Evolutionary conservation across 208 protist species (phyloP).

Genomic region (Leishmania martiniquensis): DNA sequence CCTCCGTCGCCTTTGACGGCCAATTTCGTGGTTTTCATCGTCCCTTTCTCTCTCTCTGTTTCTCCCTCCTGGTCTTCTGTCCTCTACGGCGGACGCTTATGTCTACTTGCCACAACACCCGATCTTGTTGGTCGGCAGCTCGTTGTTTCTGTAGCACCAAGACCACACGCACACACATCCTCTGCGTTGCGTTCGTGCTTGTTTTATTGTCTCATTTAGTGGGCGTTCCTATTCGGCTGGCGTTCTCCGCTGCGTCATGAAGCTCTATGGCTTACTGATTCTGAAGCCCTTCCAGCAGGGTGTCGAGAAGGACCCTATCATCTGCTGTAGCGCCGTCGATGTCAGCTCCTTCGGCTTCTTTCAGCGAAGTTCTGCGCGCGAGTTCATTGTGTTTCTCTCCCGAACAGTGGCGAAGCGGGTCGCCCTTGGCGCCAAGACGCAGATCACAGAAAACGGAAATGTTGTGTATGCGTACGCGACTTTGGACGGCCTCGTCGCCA

Average conservation of each 20-base stretch:
- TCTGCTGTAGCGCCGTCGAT: conserved; percentile 82
- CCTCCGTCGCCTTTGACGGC: neutral
- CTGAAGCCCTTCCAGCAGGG: conserved; percentile 55
- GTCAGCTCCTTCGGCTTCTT: conserved; percentile 91
- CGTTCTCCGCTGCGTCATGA: conserved; percentile 44
- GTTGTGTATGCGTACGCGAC: conserved; percentile 74
- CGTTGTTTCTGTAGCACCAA: neutral
- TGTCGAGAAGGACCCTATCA: conserved; percentile 71
- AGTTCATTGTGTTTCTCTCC: conserved; percentile 90
- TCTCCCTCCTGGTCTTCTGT: neutral
- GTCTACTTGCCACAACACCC: neutral
- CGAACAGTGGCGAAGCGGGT: conserved; percentile 86
- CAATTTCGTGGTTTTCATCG: neutral
- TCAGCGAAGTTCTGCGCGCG: conserved; percentile 74
- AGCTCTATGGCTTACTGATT: conserved; percentile 75
- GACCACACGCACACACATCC: neutral
- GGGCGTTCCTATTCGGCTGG: neutral
- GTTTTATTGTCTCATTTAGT: neutral
- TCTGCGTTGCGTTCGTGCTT: neutral
- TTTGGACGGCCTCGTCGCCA: conserved; percentile 76
- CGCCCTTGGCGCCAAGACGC: conserved; percentile 60
- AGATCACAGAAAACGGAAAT: conserved; percentile 86
- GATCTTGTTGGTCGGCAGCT: neutral
- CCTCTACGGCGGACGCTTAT: neutral
- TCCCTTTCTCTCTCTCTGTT: neutral